These are phyloP conservation scores for Eucalyptus erythrocorys DNA, from an alignment of 345 rosid genomes.

Conservation along the genomic window DNA sequence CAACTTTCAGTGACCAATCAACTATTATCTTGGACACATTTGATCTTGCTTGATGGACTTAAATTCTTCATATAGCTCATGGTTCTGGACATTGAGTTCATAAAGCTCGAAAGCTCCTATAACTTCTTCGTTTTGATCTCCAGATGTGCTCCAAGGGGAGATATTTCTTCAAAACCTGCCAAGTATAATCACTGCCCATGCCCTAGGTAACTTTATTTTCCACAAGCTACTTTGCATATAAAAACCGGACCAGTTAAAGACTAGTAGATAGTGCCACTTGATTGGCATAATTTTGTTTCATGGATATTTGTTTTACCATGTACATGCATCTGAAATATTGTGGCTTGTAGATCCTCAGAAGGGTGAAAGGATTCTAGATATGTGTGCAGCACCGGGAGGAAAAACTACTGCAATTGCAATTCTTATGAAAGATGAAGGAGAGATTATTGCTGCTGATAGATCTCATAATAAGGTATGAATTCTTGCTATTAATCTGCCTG, in stretches of 20 bases:
- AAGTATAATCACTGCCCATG: slow-evolving; percentile 82
- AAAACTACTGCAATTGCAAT: slow-evolving; percentile 92
- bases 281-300: not conserved
- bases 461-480: slow-evolving; percentile 85
- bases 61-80: not conserved
- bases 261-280: not conserved
- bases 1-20: not conserved
- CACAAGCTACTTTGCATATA: not conserved
- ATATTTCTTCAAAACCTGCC: slow-evolving; percentile 97
- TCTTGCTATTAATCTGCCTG: not conserved
- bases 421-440: slow-evolving; percentile 89
- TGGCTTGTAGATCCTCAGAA: slow-evolving; percentile 80
- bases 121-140: not conserved
- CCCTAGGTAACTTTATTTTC: slow-evolving; percentile 44
- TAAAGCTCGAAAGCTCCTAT: not conserved
- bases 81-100: not conserved
- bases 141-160: slow-evolving; percentile 94
- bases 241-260: not conserved
- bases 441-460: slow-evolving; percentile 85
- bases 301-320: not conserved
- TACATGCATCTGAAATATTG: not conserved
- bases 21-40: not conserved
- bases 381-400: slow-evolving; percentile 99
- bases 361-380: slow-evolving; percentile 90
- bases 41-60: not conserved